These are phyloP conservation scores for Suillus weaverae DNA, from an alignment of 768 basidiomycete genomes.

Conservation along the genomic window DNA sequence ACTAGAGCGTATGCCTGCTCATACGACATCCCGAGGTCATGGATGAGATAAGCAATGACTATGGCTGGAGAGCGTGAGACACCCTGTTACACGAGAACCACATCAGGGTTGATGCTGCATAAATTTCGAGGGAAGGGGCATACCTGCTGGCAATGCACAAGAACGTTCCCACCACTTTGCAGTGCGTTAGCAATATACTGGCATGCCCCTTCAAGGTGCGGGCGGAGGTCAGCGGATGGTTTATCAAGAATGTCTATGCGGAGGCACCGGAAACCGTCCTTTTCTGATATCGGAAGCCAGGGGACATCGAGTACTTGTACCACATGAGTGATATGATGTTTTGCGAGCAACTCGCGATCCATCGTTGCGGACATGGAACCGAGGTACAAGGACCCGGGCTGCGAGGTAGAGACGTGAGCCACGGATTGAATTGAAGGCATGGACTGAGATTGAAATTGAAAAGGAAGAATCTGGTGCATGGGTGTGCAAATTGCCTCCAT, in stretches of 20 bases:
- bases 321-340: slow-evolving; percentile 54
- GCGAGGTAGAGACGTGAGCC: slow-evolving; percentile 13
- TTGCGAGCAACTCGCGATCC: slow-evolving; percentile 52
- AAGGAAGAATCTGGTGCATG: slow-evolving; percentile 70
- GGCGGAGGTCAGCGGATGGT: slow-evolving; percentile 57
- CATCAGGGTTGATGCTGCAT: background rate
- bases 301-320: slow-evolving; percentile 69
- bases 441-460: slow-evolving; percentile 26
- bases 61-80: slow-evolving; percentile 76
- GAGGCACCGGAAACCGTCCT: slow-evolving; percentile 53
- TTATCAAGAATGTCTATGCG: slow-evolving; percentile 70
- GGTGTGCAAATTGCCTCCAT: slow-evolving; percentile 85
- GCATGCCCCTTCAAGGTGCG: slow-evolving; percentile 69
- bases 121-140: slow-evolving; percentile 16
- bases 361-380: slow-evolving; percentile 63
- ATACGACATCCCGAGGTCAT: slow-evolving; percentile 70
- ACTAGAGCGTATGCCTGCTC: slow-evolving; percentile 62
- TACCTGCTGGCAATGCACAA: slow-evolving; percentile 85
- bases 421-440: slow-evolving; percentile 22
- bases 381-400: slow-evolving; percentile 61
- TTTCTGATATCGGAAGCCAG: slow-evolving; percentile 53
- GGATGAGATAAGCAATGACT: slow-evolving; percentile 81
- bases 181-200: slow-evolving; percentile 64
- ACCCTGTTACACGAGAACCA: slow-evolving; percentile 44
- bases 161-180: slow-evolving; percentile 58